These are phyloP conservation scores for Colletotrichum spinosum DNA, from an alignment of 2,329 filamentous ascomycete genomes.

Conservation along the genomic window DNA sequence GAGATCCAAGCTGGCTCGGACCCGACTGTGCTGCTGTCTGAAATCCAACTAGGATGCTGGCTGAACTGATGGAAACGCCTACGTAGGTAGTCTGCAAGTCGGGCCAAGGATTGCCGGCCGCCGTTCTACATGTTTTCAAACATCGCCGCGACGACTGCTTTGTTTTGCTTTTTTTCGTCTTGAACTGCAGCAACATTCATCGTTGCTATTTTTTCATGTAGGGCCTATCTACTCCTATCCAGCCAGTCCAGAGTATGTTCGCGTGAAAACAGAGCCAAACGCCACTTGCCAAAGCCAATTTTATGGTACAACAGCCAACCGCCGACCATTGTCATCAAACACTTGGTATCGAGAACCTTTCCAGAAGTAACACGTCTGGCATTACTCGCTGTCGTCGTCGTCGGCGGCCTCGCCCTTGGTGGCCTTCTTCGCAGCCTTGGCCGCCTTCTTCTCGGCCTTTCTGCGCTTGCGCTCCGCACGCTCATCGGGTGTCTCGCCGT, in stretches of 20 bases:
- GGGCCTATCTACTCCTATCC: slow-evolving; percentile 39
- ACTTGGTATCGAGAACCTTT: slow-evolving; percentile 35
- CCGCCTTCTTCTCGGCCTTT: slow-evolving; percentile 71
- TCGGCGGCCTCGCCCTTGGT: slow-evolving; percentile 56
- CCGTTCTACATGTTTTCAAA: slow-evolving; percentile 25
- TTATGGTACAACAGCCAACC: slow-evolving; percentile 40
- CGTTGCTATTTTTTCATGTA: slow-evolving; percentile 31
- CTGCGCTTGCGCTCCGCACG: slow-evolving; percentile 70
- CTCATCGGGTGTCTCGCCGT: slow-evolving; percentile 79
- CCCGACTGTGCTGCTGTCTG: slow-evolving; percentile 34
- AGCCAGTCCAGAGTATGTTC: slow-evolving; percentile 37
- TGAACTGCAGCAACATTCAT: slow-evolving; percentile 32
- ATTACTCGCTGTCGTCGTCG: slow-evolving; percentile 65
- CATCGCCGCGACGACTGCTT: slow-evolving; percentile 11
- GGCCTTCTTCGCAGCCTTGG: slow-evolving; percentile 67
- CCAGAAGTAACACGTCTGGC: slow-evolving; percentile 32
- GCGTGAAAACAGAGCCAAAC: slow-evolving; percentile 36
- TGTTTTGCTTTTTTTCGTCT: slow-evolving; percentile 8
- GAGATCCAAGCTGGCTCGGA: slow-evolving; percentile 34
- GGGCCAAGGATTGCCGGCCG: slow-evolving; percentile 6
- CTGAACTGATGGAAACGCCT: neutral
- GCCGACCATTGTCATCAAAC: slow-evolving; percentile 37
- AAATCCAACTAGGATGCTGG: slow-evolving; percentile 20
- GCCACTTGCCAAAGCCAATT: slow-evolving; percentile 40
- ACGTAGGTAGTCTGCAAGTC: slow-evolving; percentile 3